phyloP scores from a whole-genome alignment of 345 rosid genomes.

The Limnanthes douglasii region DNA sequence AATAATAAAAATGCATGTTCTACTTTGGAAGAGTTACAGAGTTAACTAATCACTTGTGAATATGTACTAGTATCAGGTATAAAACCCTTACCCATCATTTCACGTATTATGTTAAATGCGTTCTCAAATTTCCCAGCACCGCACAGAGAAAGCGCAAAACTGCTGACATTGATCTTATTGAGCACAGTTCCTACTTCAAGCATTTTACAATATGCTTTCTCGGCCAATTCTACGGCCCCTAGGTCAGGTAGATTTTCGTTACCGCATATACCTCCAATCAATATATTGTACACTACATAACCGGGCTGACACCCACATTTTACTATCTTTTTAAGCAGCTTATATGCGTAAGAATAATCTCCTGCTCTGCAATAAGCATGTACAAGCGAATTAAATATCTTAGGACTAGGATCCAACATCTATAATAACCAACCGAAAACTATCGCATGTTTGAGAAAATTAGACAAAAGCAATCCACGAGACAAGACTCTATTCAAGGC shows the following conservation, averaged over 20 bases:
- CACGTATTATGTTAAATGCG: conserved; percentile 50
- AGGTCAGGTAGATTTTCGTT: conserved; percentile 38
- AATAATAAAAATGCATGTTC: conserved; percentile 75
- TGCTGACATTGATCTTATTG: conserved; percentile 71
- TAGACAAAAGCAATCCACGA: no score
- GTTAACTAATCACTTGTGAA: conserved; percentile 58
- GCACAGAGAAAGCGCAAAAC: conserved; percentile 66
- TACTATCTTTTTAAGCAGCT: conserved; percentile 56
- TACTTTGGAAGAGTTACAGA: conserved; percentile 56
- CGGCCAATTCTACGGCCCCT: conserved; percentile 53
- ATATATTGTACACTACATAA: conserved; percentile 83
- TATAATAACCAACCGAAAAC: no score
- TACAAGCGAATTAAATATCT: conserved; percentile 67
- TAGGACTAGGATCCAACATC: conserved; percentile 79
- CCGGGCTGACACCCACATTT: conserved; percentile 64
- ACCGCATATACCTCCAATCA: conserved; percentile 78
- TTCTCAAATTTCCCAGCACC: conserved; percentile 62
- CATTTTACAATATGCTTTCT: conserved; percentile 69
- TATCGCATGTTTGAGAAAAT: no score
- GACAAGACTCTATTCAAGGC: no score
- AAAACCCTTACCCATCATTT: conserved; percentile 86
- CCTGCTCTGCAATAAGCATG: conserved; percentile 66
- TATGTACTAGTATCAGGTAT: conserved; percentile 77
- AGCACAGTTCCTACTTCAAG: conserved; percentile 52
- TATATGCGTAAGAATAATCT: conserved; percentile 73